Percentiles rank a stretch among this genome's conserved stretches.
Conservation (phyloP, 805 yeast species). For the Tetrapisispora taiwanensis region DNA sequence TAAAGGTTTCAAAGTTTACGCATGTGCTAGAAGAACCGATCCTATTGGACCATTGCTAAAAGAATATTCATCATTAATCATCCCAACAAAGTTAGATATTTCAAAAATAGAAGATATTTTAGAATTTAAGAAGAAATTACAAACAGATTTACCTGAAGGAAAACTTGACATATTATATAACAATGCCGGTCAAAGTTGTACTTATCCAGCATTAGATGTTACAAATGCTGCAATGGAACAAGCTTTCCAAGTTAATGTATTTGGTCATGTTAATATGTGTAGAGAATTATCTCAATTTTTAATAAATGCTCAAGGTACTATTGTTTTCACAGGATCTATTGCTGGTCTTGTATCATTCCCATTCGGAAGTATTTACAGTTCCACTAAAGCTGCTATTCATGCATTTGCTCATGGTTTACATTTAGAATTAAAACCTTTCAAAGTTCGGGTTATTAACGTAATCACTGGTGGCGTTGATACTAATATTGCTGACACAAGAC, state of each 20-base stretch:
- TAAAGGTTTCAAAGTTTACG: slow-evolving; percentile 52
- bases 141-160: slow-evolving; percentile 33
- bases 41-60: slow-evolving; percentile 43
- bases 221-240: slow-evolving; percentile 41
- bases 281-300: slow-evolving; percentile 47
- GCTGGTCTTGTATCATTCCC: slow-evolving; percentile 63
- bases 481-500: slow-evolving; percentile 55
- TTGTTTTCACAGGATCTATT: slow-evolving; percentile 66
- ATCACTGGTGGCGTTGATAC: slow-evolving; percentile 72
- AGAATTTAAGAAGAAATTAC: slow-evolving; percentile 35
- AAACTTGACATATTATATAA: slow-evolving; percentile 54
- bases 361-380: slow-evolving; percentile 53
- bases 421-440: slow-evolving; percentile 61
- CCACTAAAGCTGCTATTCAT: slow-evolving; percentile 69
- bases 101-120: slow-evolving; percentile 39
- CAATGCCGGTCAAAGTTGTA: slow-evolving; percentile 71
- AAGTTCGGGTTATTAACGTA: slow-evolving; percentile 57
- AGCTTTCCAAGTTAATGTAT: slow-evolving; percentile 56
- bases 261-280: slow-evolving; percentile 56
- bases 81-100: slow-evolving; percentile 51
- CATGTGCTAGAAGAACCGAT: slow-evolving; percentile 60
- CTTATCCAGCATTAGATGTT: slow-evolving; percentile 61
- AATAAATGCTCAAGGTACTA: slow-evolving; percentile 56
- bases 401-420: slow-evolving; percentile 55
- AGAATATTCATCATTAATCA: slow-evolving; percentile 24